Evolutionary conservation across 495 filamentous ascomycete genomes (phyloP).

Genomic region (Tuber microsphaerosporum): DNA sequence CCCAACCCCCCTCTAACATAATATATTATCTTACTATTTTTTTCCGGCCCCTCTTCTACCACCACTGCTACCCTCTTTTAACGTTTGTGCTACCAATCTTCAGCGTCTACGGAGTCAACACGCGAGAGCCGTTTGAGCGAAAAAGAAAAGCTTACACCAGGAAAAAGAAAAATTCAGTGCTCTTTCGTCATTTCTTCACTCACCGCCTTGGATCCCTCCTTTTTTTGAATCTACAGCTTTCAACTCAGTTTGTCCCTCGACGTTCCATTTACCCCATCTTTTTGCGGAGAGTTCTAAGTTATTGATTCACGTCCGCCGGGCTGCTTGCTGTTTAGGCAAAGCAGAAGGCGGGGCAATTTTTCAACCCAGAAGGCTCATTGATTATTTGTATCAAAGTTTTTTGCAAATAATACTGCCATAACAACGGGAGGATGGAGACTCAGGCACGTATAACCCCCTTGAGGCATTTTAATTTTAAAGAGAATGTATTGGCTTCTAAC

Average conservation of each 20-base stretch:
- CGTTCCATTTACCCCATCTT: neutral
- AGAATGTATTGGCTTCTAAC: neutral
- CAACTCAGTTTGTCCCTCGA: neutral
- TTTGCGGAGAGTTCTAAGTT: neutral
- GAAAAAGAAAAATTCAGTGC: neutral
- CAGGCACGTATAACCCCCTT: slow-evolving; percentile 16
- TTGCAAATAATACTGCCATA: neutral
- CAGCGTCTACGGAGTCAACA: neutral
- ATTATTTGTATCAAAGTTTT: neutral
- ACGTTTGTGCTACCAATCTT: neutral
- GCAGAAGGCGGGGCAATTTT: slow-evolving; percentile 1
- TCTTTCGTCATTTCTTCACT: neutral
- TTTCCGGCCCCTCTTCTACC: neutral
- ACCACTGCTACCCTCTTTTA: neutral
- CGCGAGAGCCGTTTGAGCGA: neutral
- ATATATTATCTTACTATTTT: neutral
- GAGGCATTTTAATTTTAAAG: neutral
- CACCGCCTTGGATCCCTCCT: neutral
- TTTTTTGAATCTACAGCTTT: neutral
- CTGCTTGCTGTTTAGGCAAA: neutral
- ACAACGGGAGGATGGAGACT: slow-evolving; percentile 19
- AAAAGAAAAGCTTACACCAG: neutral
- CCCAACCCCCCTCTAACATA: neutral
- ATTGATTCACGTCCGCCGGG: neutral
- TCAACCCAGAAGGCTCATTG: neutral